phyloP scores from a whole-genome alignment of 345 rosid species.

The Iberis pinnata region DNA sequence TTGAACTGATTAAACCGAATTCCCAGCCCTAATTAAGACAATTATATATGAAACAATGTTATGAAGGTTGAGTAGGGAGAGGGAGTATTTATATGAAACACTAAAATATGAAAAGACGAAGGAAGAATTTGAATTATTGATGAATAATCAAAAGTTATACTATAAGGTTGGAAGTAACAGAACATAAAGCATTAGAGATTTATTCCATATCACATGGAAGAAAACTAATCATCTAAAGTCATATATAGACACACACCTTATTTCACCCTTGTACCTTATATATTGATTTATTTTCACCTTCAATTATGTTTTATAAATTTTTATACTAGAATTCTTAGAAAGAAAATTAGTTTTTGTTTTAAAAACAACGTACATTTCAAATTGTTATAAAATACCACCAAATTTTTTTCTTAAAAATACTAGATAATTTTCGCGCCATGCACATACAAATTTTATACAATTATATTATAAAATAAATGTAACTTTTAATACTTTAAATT shows the following conservation, averaged over 20 bases:
- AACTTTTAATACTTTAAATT: too few species aligned
- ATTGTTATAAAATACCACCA: neutral
- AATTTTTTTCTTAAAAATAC: too few species aligned
- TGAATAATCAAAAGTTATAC: constrained; percentile 26
- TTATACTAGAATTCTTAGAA: too few species aligned
- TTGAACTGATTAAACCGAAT: too few species aligned
- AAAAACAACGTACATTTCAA: too few species aligned
- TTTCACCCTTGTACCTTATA: constrained; percentile 7
- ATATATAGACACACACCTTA: constrained; percentile 17
- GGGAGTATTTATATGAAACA: constrained; percentile 18
- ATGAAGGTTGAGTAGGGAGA: constrained; percentile 10
- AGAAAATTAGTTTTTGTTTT: too few species aligned
- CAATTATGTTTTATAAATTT: neutral
- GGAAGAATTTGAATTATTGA: constrained; percentile 11
- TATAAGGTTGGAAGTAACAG: constrained; percentile 36
- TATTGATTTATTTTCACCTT: constrained; percentile 5
- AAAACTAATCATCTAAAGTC: constrained; percentile 27
- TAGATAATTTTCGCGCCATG: too few species aligned
- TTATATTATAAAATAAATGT: too few species aligned
- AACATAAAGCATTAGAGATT: constrained; percentile 34
- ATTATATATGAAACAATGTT: neutral
- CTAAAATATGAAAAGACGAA: constrained; percentile 8
- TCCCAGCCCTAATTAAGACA: too few species aligned
- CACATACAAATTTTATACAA: too few species aligned
- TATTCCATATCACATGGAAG: constrained; percentile 55